Base-by-base conservation (phyloP, 2,329 filamentous ascomycete species). In the Aspergillus niger region DNA sequence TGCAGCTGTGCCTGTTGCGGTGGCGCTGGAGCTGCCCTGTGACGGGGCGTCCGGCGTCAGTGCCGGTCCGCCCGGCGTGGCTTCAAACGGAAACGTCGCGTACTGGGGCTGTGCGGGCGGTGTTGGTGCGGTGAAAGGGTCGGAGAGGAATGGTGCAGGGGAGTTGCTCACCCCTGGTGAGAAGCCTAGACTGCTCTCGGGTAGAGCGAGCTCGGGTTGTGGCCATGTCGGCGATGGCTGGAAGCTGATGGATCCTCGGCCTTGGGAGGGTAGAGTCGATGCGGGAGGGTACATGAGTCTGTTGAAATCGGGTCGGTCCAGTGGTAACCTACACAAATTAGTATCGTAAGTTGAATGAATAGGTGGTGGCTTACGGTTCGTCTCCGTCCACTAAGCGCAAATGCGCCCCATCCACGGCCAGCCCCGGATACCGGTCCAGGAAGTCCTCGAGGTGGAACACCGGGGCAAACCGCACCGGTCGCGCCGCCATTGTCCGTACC, bases 401-500 rank as follows among this genome's bases (percentile, higher is more conserved):
- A 69, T 92, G 90, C 1, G 90, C 87, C 1, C 89, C 86, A 68
- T 95, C 91, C 57, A 95, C 91, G 5, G 83, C 80, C 59, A 86
- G 82, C 1, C 87, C 89, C 0, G 86, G 87, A 20, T 96, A 96
- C 28, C 92, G 84, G 67, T 95, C 91, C 67, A 95, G 93, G 75
- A 96, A 96, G 71, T 95, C 91, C 65, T 95, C 91, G 13, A 93
- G 84, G 63, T 95, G 91, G 69, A 95, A 94, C 1, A 91, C 89
- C 0, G 91, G 89, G 0, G 88, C 88, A 66, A 91, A 92, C 8
- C 90, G 81, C 83, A 91, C 88, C 0, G 87, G 83, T 63, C 86
- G 91, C 57, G 83, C 87, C 1, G 86, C 83, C 20, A 92, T 75
- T 3, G 85, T 87, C 70, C 91, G 90, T 56, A 93, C 88, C n/a